A percentile compares a stretch with the other conserved stretches of the same genome.
phyloP scores from a whole-genome alignment of 768 basidiomycete species.

The Hydnum rufescens region DNA sequence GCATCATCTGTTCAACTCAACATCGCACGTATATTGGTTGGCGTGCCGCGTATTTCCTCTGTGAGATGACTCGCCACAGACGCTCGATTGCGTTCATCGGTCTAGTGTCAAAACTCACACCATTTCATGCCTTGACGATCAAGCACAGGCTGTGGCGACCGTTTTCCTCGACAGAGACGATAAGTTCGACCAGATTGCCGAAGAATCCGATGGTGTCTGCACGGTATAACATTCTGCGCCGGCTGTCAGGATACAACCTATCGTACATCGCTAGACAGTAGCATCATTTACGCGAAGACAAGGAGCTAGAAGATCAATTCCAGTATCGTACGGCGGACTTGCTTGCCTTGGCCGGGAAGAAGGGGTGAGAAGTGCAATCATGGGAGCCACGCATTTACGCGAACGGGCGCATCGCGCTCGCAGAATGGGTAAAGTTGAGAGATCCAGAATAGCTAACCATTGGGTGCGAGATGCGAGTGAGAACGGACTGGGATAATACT shows the following conservation, averaged over 20 bases:
- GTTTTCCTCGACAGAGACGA: neutral
- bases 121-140: constrained; percentile 67
- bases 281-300: neutral
- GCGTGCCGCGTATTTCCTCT: constrained; percentile 52
- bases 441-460: too few relatives aligned
- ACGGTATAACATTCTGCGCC: too few relatives aligned
- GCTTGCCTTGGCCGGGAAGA: neutral
- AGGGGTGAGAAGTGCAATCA: too few relatives aligned
- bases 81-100: constrained; percentile 52
- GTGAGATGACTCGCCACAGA: constrained; percentile 24
- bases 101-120: constrained; percentile 36
- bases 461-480: too few relatives aligned
- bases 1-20: constrained; percentile 37
- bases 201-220: too few relatives aligned
- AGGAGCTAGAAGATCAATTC: neutral
- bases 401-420: too few relatives aligned
- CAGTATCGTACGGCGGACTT: neutral
- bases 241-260: too few relatives aligned
- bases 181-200: too few relatives aligned
- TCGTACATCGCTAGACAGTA: neutral
- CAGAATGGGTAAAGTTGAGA: too few relatives aligned
- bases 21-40: constrained; percentile 48
- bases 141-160: constrained; percentile 31
- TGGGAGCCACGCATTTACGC: too few relatives aligned
- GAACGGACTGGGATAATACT: too few relatives aligned